These are phyloP conservation scores for Alloteropsis semialata DNA, from an alignment of 176 grass and related monocot species.

Conservation along the genomic window DNA sequence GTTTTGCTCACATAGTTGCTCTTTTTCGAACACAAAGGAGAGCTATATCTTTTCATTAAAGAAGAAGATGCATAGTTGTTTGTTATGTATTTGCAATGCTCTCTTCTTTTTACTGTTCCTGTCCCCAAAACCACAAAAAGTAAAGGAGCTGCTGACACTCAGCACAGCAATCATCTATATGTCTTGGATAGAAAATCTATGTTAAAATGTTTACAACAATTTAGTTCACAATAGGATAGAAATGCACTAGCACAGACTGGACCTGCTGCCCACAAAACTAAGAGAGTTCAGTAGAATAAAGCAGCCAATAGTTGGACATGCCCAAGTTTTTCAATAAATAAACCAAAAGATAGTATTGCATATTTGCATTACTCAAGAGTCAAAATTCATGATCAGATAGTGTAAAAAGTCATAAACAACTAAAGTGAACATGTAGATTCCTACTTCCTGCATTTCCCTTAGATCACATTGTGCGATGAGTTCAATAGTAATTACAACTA, in stretches of 20 bases:
- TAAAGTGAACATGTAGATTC: slow-evolving; percentile 7
- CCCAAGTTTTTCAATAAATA: too few species aligned
- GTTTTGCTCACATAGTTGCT: not conserved
- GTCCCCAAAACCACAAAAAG: not conserved
- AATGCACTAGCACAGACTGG: too few species aligned
- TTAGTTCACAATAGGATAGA: not conserved
- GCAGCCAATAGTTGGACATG: too few species aligned
- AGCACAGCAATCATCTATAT: not conserved
- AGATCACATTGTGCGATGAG: not conserved
- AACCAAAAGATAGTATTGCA: too few species aligned
- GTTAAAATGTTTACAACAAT: too few species aligned
- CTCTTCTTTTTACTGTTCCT: not conserved
- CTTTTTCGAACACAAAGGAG: too few species aligned
- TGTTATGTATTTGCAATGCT: not conserved
- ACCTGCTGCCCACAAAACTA: not conserved
- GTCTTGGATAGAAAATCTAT: not conserved
- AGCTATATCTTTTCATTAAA: not conserved
- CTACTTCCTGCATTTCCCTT: not conserved
- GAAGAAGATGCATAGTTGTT: not conserved
- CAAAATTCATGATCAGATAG: not conserved
- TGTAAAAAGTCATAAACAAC: not conserved
- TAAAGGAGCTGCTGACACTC: not conserved
- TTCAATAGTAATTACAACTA: not conserved
- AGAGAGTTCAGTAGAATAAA: not conserved
- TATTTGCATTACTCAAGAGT: too few species aligned